These are phyloP conservation scores for Macrophomina phaseolina DNA, from an alignment of 2,329 filamentous ascomycete genomes.

Conservation along the genomic window DNA sequence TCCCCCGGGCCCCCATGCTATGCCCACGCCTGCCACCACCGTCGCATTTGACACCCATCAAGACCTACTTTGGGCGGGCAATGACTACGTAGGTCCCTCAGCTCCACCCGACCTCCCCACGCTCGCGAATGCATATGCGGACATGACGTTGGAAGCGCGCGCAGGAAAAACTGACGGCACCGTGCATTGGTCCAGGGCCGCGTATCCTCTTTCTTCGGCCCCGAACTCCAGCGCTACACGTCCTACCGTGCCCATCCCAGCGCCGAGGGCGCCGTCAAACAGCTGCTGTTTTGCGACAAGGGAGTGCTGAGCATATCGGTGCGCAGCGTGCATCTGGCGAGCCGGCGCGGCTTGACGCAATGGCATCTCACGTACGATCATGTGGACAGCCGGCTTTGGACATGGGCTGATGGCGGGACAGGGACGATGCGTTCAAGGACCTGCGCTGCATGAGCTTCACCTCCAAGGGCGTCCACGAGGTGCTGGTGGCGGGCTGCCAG, in stretches of 20 bases:
- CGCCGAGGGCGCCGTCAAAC: slow-evolving; percentile 79
- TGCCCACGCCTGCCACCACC: slow-evolving; percentile 75
- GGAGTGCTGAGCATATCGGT: slow-evolving; percentile 86
- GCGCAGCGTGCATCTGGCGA: slow-evolving; percentile 86
- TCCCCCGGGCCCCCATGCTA: slow-evolving; percentile 71
- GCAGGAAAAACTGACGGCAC: background rate
- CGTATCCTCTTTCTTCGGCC: slow-evolving; percentile 85
- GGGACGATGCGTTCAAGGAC: slow-evolving; percentile 79
- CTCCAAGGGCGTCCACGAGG: slow-evolving; percentile 79
- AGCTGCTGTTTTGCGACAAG: slow-evolving; percentile 89
- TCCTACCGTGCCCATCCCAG: slow-evolving; percentile 81
- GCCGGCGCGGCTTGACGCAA: slow-evolving; percentile 78
- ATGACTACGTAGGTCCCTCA: slow-evolving; percentile 73
- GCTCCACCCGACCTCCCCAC: background rate
- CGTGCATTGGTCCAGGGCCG: slow-evolving; percentile 69
- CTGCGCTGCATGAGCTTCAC: slow-evolving; percentile 95
- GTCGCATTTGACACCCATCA: slow-evolving; percentile 88
- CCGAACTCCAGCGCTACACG: slow-evolving; percentile 85
- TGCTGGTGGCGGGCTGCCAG: slow-evolving; percentile 87
- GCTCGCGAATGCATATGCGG: background rate
- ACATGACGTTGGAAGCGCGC: background rate
- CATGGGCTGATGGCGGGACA: slow-evolving; percentile 40
- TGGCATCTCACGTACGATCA: slow-evolving; percentile 79
- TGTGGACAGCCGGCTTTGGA: slow-evolving; percentile 13
- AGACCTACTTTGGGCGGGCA: slow-evolving; percentile 92